phyloP scores from a whole-genome alignment of 805 yeast species.

The Blastobotrys attinorum region DNA sequence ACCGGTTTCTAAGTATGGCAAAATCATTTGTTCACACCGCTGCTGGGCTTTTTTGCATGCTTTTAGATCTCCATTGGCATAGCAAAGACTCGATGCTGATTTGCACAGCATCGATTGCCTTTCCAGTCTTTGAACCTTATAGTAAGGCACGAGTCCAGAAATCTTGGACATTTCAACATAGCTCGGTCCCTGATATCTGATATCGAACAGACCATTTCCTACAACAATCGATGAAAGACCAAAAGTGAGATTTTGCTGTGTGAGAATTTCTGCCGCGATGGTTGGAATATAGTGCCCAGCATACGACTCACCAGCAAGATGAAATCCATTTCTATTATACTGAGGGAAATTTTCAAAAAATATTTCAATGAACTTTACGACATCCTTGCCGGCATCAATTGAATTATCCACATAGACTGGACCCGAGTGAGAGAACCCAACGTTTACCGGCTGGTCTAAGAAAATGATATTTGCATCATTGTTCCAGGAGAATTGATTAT shows the following conservation, averaged over 20 bases:
- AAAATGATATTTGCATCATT: conserved; percentile 76
- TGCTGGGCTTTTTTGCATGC: conserved; percentile 84
- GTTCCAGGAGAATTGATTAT: conserved; percentile 82
- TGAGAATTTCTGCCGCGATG: conserved; percentile 66
- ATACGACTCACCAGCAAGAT: conserved; percentile 77
- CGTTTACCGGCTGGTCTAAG: conserved; percentile 84
- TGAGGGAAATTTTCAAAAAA: conserved; percentile 61
- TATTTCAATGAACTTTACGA: conserved; percentile 62
- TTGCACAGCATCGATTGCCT: conserved; percentile 64
- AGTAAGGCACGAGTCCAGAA: conserved; percentile 42
- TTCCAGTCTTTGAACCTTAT: conserved; percentile 64
- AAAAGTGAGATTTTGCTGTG: conserved; percentile 46
- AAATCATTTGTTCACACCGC: conserved; percentile 67
- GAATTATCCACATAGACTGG: conserved; percentile 55
- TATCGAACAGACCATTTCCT: conserved; percentile 82
- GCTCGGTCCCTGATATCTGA: conserved; percentile 63
- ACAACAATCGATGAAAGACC: conserved; percentile 73
- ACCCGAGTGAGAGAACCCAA: conserved; percentile 67
- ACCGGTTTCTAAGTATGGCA: conserved; percentile 76
- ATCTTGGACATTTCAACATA: conserved; percentile 73
- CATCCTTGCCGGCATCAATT: conserved; percentile 70
- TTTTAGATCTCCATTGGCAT: conserved; percentile 59
- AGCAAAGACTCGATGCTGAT: conserved; percentile 64
- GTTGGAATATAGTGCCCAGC: conserved; percentile 85
- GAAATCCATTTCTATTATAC: conserved; percentile 47